Evolutionary conservation across 2,329 filamentous ascomycete species (phyloP), one percentile per base, ranked within the genome.

Genomic region (Canariomyces notabilis): DNA sequence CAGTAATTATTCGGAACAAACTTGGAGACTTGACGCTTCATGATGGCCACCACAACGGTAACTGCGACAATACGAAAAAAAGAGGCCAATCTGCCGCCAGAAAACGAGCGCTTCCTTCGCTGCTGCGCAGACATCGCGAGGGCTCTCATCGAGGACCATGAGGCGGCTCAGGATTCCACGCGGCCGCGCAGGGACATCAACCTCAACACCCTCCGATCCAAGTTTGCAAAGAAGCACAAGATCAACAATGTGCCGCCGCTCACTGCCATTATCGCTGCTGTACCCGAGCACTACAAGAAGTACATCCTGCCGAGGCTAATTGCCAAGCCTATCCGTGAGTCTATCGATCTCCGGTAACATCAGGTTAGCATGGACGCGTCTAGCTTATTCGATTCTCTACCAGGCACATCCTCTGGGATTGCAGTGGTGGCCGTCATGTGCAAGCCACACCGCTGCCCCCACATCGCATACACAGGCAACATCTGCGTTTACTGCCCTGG

Each of bases 251-350:
- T 95, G 57, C 93, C 93, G 23, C 89, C 94, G 20, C 73, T 98
- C 54, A 97, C 91, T 7, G 91, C 93, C 50, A 98, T 98, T 62
- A 97, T 98, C 62, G 89, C 93, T 44, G 93, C 93, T 8, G 91
- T 98, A 29, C 94, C 94, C n/a, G 93, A 98, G 65, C 90, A 97
- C 66, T 96, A 97, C 72, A 98, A 97, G 75, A 98, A 97, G 72
- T 97, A 97, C 61, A 96, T 98, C 51, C 70, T 97, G 52, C 93
- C 90, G 16, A 95, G 95, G 69, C 74, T 98, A 52, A 89, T 98
- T 58, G 93, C 94, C 20, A 98, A 98, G 69, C 93, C 93, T 2
- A 97, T 98, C 50, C 79, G 87, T 85, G 76, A 60, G 77, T 71
- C 33, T 33, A 8, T 12, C 26, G 4, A 9, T n/a, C 20, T 19